Conservation (phyloP, 768 basidiomycete species). For the Russula emetica region DNA sequence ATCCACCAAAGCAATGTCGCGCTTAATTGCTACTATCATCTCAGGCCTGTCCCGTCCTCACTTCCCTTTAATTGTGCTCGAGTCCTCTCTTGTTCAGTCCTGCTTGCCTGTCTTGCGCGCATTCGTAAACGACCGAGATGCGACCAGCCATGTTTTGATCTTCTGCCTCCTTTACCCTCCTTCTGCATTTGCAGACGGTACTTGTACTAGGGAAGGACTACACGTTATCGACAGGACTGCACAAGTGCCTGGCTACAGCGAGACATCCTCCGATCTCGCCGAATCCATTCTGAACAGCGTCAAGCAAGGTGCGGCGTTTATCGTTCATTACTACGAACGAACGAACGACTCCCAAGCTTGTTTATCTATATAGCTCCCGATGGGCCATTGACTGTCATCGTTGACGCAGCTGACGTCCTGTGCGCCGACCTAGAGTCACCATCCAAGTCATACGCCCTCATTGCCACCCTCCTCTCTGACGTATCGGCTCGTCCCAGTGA, state of each 20-base stretch:
- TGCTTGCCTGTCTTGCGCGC: slow-evolving; percentile 51
- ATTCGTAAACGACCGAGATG: slow-evolving; percentile 29
- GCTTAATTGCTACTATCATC: slow-evolving; percentile 33
- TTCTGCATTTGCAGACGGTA: slow-evolving; percentile 39
- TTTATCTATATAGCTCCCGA: slow-evolving; percentile 35
- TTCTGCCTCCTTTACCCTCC: slow-evolving; percentile 59
- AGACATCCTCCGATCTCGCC: slow-evolving; percentile 35
- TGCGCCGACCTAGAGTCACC: slow-evolving; percentile 53
- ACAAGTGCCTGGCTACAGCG: slow-evolving; percentile 51
- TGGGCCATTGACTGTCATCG: slow-evolving; percentile 54
- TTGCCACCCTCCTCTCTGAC: slow-evolving; percentile 45
- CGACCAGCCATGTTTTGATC: slow-evolving; percentile 38
- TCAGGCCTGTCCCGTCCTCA: slow-evolving; percentile 31
- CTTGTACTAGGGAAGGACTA: slow-evolving; percentile 30
- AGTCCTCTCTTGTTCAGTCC: slow-evolving; percentile 58
- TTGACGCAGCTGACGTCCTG: slow-evolving; percentile 72
- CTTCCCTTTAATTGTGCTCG: slow-evolving; percentile 50
- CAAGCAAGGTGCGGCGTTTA: slow-evolving; percentile 38
- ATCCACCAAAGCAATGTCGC: slow-evolving; percentile 29
- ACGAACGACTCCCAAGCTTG: background rate
- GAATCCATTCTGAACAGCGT: slow-evolving; percentile 39
- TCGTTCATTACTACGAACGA: background rate
- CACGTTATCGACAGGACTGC: slow-evolving; percentile 48
- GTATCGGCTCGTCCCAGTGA: slow-evolving; percentile 49
- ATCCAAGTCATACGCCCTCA: slow-evolving; percentile 49